phyloP scores from a whole-genome alignment of 1,284 basidiomycete genomes.

The Boletus holoroseus region DNA sequence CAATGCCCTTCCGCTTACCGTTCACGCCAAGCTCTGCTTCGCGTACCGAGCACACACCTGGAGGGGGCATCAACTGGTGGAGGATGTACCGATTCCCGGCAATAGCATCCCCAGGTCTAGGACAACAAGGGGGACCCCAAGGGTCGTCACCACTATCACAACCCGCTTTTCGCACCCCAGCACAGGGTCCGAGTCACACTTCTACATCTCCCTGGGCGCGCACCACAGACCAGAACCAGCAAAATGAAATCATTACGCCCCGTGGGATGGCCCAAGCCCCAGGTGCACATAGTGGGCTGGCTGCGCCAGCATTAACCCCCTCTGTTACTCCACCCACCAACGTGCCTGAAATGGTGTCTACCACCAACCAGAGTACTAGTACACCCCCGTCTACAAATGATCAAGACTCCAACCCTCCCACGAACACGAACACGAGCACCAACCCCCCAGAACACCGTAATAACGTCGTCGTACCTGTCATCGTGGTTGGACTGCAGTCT shows the following conservation, averaged over 20 bases:
- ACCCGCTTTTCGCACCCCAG: slow-evolving; percentile 12
- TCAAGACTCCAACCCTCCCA: slow-evolving; percentile 12
- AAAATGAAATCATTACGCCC: slow-evolving; percentile 23
- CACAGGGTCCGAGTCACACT: slow-evolving; percentile 22
- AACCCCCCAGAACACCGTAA: slow-evolving; percentile 20
- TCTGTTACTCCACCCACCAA: slow-evolving; percentile 11
- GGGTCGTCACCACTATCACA: slow-evolving; percentile 20
- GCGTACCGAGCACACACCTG: slow-evolving; percentile 32
- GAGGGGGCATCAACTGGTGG: slow-evolving; percentile 72
- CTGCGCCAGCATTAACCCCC: slow-evolving; percentile 8
- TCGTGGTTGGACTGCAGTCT: slow-evolving; percentile 74
- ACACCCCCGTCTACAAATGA: slow-evolving; percentile 7
- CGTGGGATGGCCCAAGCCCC: slow-evolving; percentile 14
- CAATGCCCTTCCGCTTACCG: slow-evolving; percentile 32
- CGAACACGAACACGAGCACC: slow-evolving; percentile 10
- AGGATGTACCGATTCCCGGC: slow-evolving; percentile 71
- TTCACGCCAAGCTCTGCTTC: slow-evolving; percentile 29
- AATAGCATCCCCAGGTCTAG: slow-evolving; percentile 38
- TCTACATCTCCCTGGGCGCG: slow-evolving; percentile 19
- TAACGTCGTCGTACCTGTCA: slow-evolving; percentile 66
- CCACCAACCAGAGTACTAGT: slow-evolving; percentile 1
- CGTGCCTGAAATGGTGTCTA: slow-evolving; percentile 16
- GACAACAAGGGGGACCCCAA: slow-evolving; percentile 17
- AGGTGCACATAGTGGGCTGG: slow-evolving; percentile 17
- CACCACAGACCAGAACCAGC: slow-evolving; percentile 17